These are phyloP conservation scores for Penicillium capsulatum DNA, from an alignment of 2,329 filamentous ascomycete genomes.

Conservation along the genomic window DNA sequence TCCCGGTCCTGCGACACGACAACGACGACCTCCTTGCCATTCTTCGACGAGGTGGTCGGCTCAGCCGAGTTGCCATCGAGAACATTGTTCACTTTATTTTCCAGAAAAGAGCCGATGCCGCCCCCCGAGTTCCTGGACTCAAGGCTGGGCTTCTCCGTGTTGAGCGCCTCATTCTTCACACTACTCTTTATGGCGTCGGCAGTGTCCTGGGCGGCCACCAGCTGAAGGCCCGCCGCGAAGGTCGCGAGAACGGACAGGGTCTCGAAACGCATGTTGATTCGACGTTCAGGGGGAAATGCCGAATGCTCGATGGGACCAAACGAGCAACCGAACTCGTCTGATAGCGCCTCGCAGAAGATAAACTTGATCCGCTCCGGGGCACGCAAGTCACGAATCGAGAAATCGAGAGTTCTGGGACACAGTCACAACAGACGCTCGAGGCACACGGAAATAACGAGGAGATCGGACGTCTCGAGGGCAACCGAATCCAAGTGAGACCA, in stretches of 20 bases:
- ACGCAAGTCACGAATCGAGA: background rate
- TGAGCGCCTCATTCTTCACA: too few species aligned
- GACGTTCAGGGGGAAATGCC: constrained; percentile 2
- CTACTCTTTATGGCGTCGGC: too few species aligned
- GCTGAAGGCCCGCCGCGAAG: constrained; percentile 32
- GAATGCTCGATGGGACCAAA: constrained; percentile 16
- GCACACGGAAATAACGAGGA: background rate
- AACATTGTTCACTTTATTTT: constrained; percentile 14
- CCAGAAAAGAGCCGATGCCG: too few species aligned
- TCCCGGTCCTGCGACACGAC: constrained; percentile 18
- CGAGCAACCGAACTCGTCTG: constrained; percentile 17
- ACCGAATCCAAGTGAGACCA: constrained; percentile 18
- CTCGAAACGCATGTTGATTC: constrained; percentile 29
- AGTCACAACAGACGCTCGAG: constrained; percentile 10
- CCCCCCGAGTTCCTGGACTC: too few species aligned
- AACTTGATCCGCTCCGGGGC: background rate
- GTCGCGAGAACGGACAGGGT: constrained; percentile 30
- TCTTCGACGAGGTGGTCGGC: background rate
- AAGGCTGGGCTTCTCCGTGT: too few species aligned
- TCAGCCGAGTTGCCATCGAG: constrained; percentile 7
- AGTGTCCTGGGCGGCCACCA: constrained; percentile 28
- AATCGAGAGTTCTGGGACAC: constrained; percentile 8
- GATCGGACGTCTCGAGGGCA: constrained; percentile 20
- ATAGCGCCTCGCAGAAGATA: constrained; percentile 11
- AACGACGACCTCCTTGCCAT: constrained; percentile 19